Evolutionary conservation across 345 rosid genomes (phyloP).

Genomic region (Punica granatum): DNA sequence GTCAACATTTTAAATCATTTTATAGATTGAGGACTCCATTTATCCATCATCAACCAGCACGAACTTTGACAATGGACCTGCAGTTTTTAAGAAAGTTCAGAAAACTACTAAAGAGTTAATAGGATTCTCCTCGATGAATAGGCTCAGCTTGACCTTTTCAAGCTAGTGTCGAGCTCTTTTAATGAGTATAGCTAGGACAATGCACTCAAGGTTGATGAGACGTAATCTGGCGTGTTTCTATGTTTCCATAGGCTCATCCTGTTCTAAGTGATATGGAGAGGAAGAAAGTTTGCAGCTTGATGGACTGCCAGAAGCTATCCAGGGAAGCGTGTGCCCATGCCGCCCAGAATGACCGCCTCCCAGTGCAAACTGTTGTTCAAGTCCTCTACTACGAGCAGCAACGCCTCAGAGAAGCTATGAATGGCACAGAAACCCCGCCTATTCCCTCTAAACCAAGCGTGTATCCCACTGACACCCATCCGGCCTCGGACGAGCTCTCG

Average conservation of each 20-base stretch:
- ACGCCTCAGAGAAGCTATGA: conserved; percentile 63
- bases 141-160: too few relatives aligned
- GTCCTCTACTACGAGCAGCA: conserved; percentile 92
- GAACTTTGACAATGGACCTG: neutral
- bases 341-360: conserved; percentile 83
- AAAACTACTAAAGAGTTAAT: too few relatives aligned
- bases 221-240: neutral
- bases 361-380: conserved; percentile 86
- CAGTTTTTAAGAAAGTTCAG: neutral
- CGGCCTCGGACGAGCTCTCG: conserved; percentile 58
- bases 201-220: too few relatives aligned
- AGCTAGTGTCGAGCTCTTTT: too few relatives aligned
- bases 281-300: conserved; percentile 86
- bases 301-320: conserved; percentile 95
- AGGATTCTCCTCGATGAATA: too few relatives aligned
- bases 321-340: conserved; percentile 96
- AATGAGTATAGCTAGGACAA: too few relatives aligned
- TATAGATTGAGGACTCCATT: too few relatives aligned
- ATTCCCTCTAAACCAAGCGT: conserved; percentile 25
- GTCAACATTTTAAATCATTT: too few relatives aligned
- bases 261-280: conserved; percentile 72
- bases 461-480: conserved; percentile 30
- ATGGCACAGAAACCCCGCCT: conserved; percentile 31
- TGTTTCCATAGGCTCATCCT: conserved; percentile 69
- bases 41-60: neutral